Conservation (phyloP, 768 basidiomycete genomes). For the Lactarius pseudohatsudake region DNA sequence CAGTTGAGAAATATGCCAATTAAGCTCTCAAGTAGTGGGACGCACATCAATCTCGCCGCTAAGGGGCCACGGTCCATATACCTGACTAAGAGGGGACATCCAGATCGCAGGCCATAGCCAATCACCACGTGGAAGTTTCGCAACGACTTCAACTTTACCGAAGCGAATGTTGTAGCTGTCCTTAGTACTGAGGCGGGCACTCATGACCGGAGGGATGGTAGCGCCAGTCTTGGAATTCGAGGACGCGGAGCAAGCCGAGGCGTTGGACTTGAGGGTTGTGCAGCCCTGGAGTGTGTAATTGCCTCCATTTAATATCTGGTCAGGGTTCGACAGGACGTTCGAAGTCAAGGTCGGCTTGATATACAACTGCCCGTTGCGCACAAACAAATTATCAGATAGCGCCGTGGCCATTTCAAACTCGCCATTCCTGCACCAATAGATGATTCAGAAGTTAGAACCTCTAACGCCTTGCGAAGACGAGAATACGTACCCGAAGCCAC, state of each 20-base stretch:
- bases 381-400: conserved; percentile 41
- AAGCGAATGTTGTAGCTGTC: conserved; percentile 49
- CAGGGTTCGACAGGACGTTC: conserved; percentile 42
- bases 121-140: conserved; percentile 47
- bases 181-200: conserved; percentile 54
- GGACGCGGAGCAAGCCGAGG: conserved; percentile 48
- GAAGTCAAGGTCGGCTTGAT: conserved; percentile 60
- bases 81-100: conserved; percentile 47
- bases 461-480: conserved; percentile 4
- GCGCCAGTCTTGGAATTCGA: conserved; percentile 38
- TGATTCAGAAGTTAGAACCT: not conserved
- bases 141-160: conserved; percentile 55
- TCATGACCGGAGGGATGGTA: conserved; percentile 54
- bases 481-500: conserved; percentile 47
- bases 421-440: conserved; percentile 37
- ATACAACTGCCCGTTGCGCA: conserved; percentile 52
- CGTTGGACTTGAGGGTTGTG: conserved; percentile 37
- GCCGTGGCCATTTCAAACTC: conserved; percentile 59
- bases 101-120: conserved; percentile 47
- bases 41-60: conserved; percentile 60
- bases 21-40: conserved; percentile 15
- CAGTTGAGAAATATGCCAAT: not conserved
- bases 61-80: conserved; percentile 53
- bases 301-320: conserved; percentile 42
- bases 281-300: conserved; percentile 42